Evolutionary conservation across 2,329 filamentous ascomycete species (phyloP).

Genomic region (Knufia petricola): DNA sequence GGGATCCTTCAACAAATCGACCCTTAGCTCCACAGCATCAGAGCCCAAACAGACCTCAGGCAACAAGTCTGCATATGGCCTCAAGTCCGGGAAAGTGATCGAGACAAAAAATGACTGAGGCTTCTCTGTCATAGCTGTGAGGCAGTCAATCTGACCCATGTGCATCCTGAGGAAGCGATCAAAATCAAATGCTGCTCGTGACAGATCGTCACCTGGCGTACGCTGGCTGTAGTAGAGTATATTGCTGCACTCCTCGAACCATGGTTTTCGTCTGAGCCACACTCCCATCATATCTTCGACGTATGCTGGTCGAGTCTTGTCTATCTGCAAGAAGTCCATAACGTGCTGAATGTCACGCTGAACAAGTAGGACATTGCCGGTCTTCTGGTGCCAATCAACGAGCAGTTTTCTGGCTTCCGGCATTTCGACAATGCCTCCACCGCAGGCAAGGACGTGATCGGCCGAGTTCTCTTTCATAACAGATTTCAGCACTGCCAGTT

Average conservation of each 20-base stretch:
- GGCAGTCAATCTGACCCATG: slow-evolving; percentile 47
- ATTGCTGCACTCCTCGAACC: slow-evolving; percentile 90
- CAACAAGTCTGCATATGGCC: slow-evolving; percentile 53
- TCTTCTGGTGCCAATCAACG: slow-evolving; percentile 59
- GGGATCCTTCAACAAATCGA: slow-evolving; percentile 75
- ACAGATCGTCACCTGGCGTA: slow-evolving; percentile 41
- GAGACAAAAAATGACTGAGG: slow-evolving; percentile 84
- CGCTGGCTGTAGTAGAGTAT: slow-evolving; percentile 81
- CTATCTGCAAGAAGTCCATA: slow-evolving; percentile 75
- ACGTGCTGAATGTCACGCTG: slow-evolving; percentile 81
- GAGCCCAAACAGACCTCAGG: slow-evolving; percentile 69
- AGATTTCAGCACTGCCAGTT: slow-evolving; percentile 63
- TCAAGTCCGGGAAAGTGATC: slow-evolving; percentile 69
- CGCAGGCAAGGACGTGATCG: slow-evolving; percentile 81
- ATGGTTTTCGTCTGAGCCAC: slow-evolving; percentile 78
- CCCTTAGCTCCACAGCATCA: slow-evolving; percentile 88
- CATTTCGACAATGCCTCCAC: slow-evolving; percentile 84
- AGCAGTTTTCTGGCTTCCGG: slow-evolving; percentile 69
- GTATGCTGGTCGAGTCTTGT: slow-evolving; percentile 87
- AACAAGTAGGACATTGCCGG: slow-evolving; percentile 77
- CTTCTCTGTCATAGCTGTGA: slow-evolving; percentile 54
- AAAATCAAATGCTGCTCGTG: slow-evolving; percentile 57
- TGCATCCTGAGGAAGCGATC: slow-evolving; percentile 61
- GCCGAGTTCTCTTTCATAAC: slow-evolving; percentile 64
- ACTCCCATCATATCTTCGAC: slow-evolving; percentile 86